Conservation (phyloP, 1,139 yeast species). For the Tardiomyces digboiensis region DNA sequence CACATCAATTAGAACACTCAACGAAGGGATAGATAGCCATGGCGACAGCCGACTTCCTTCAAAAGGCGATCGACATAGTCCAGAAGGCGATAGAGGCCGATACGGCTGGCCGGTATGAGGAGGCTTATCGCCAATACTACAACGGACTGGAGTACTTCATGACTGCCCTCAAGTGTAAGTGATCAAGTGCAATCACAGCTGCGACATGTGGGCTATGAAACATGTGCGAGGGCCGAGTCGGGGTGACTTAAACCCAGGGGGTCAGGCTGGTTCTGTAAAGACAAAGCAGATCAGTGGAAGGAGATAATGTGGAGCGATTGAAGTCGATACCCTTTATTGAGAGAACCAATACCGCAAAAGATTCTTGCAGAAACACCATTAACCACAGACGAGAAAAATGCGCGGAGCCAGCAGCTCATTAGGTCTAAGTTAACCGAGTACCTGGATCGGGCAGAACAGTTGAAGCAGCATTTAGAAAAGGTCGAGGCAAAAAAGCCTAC, state of each 20-base stretch:
- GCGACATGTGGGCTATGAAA: no score
- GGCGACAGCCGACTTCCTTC: conserved; percentile 72
- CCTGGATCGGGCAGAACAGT: conserved; percentile 85
- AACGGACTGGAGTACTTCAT: conserved; percentile 91
- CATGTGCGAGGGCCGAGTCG: no score
- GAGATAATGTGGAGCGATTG: no score
- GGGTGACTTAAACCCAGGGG: no score
- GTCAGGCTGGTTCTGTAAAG: no score
- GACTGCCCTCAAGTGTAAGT: conserved; percentile 75
- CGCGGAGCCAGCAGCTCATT: conserved; percentile 79
- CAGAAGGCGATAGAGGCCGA: conserved; percentile 96
- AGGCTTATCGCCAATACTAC: conserved; percentile 88
- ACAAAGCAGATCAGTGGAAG: no score
- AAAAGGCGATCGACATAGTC: conserved; percentile 89
- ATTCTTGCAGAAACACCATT: no score
- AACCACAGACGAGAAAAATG: conserved; percentile 65
- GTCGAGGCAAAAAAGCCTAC: conserved; percentile 33
- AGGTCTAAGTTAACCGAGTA: conserved; percentile 88
- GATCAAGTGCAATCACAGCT: no score
- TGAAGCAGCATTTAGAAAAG: conserved; percentile 81
- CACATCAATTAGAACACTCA: no score
- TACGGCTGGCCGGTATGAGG: conserved; percentile 82
- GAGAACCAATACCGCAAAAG: no score
- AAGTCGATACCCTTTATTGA: no score
- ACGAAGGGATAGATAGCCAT: conserved; percentile 23